phyloP scores from a whole-genome alignment of 352 stramenopile genomes.

The Globisporangium parvum region DNA sequence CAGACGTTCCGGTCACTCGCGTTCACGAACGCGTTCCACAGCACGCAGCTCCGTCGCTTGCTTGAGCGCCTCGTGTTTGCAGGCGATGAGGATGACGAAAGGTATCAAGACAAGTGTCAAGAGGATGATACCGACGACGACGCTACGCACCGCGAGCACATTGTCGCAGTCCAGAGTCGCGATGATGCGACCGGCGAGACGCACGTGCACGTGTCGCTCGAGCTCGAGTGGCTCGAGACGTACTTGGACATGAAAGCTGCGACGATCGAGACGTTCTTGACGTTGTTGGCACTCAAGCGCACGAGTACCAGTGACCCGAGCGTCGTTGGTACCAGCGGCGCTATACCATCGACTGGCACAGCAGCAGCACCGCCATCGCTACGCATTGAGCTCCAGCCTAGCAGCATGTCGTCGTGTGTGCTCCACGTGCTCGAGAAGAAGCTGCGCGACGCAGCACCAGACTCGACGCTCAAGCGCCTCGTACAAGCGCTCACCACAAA shows the following conservation, averaged over 20 bases:
- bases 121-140: not conserved
- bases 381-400: slow-evolving; percentile 27
- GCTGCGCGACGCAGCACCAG: slow-evolving; percentile 21
- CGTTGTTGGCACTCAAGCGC: slow-evolving; percentile 38
- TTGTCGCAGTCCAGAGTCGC: slow-evolving; percentile 1
- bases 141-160: not conserved
- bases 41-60: slow-evolving; percentile 40
- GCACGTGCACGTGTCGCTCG: slow-evolving; percentile 28
- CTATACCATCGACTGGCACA: too few relatives aligned
- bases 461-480: slow-evolving; percentile 35
- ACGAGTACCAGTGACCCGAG: slow-evolving; percentile 19
- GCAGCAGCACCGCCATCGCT: not conserved
- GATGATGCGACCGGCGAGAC: not conserved
- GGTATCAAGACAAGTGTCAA: not conserved
- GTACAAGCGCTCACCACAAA: slow-evolving; percentile 13
- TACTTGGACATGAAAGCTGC: slow-evolving; percentile 68
- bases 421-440: slow-evolving; percentile 53
- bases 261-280: slow-evolving; percentile 77
- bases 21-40: slow-evolving; percentile 63
- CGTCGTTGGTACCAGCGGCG: too few relatives aligned
- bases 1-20: slow-evolving; percentile 61
- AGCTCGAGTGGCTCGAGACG: slow-evolving; percentile 53
- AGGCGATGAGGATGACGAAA: not conserved
- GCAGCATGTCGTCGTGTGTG: slow-evolving; percentile 47
- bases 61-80: slow-evolving; percentile 34